Conservation (phyloP, 2,329 filamentous ascomycete genomes). For the Pseudopithomyces chartarum region DNA sequence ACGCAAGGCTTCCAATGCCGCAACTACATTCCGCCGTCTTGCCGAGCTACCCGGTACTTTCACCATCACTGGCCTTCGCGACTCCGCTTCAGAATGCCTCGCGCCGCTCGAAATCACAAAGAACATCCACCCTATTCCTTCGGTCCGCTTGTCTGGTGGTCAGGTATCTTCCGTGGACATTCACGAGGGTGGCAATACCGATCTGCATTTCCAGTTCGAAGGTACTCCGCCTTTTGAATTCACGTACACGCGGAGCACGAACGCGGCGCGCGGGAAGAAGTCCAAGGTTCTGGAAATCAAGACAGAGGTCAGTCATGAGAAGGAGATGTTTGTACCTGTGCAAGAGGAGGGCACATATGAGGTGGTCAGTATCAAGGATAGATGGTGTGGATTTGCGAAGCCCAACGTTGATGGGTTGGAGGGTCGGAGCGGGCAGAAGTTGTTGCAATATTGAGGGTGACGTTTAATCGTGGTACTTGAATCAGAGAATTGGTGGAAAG, state of each 20-base stretch:
- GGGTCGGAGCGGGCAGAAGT: conserved; percentile 42
- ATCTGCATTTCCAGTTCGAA: conserved; percentile 93
- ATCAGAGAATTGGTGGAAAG: neutral
- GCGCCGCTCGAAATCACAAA: conserved; percentile 79
- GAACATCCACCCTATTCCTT: conserved; percentile 88
- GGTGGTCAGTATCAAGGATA: conserved; percentile 94
- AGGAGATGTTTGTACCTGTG: conserved; percentile 79
- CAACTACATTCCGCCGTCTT: conserved; percentile 88
- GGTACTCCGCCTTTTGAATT: conserved; percentile 97
- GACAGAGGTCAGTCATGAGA: conserved; percentile 82
- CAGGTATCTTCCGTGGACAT: conserved; percentile 84
- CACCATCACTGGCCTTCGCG: conserved; percentile 81
- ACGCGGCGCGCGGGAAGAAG: conserved; percentile 68
- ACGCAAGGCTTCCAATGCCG: conserved; percentile 77
- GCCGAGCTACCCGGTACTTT: conserved; percentile 91
- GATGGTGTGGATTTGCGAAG: conserved; percentile 86
- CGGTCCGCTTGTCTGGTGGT: conserved; percentile 87
- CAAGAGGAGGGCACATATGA: conserved; percentile 97
- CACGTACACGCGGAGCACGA: conserved; percentile 90
- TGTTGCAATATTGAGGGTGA: conserved; percentile 41
- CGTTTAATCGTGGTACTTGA: neutral
- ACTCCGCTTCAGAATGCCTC: conserved; percentile 86
- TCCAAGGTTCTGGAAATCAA: conserved; percentile 81
- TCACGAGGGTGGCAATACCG: conserved; percentile 92
- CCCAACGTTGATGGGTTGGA: conserved; percentile 56